phyloP scores from a whole-genome alignment of 2,329 filamentous ascomycete genomes.

The Diplodia seriata region DNA sequence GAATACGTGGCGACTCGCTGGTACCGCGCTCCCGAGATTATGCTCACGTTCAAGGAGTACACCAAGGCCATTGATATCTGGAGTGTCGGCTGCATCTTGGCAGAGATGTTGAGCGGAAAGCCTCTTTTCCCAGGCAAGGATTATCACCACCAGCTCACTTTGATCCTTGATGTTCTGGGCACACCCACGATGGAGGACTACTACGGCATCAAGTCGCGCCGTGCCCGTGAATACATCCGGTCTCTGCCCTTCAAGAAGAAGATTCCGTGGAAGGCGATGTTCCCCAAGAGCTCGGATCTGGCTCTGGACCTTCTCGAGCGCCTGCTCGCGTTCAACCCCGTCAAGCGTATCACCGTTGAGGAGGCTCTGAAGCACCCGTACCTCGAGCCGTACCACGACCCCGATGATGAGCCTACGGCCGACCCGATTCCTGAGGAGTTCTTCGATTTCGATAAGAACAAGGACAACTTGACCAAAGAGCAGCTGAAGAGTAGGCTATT shows the following conservation, averaged over 20 bases:
- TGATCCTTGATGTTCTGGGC: conserved; percentile 95
- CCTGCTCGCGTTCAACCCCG: conserved; percentile 95
- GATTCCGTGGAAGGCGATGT: conserved; percentile 95
- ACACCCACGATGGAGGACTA: conserved; percentile 99
- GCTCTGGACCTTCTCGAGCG: conserved; percentile 95
- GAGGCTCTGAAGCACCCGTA: conserved; percentile 98
- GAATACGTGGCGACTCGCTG: conserved; percentile 99
- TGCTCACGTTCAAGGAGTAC: conserved; percentile 99
- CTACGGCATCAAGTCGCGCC: conserved; percentile 98
- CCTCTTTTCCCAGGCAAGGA: conserved; percentile 98
- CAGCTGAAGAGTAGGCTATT: conserved; percentile 79
- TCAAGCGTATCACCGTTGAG: conserved; percentile 97
- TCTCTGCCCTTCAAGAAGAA: conserved; percentile 99
- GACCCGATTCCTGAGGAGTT: conserved; percentile 98
- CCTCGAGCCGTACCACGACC: conserved; percentile 97
- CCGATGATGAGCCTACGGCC: conserved; percentile 96
- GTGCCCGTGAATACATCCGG: conserved; percentile 96
- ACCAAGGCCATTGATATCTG: conserved; percentile 99
- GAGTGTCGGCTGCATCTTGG: conserved; percentile 97
- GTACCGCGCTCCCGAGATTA: conserved; percentile 99
- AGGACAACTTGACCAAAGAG: conserved; percentile 97
- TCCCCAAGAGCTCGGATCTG: conserved; percentile 98
- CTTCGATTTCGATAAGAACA: conserved; percentile 99
- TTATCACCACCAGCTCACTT: conserved; percentile 96
- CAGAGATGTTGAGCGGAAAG: conserved; percentile 99